Evolutionary conservation across 2,329 filamentous ascomycete genomes (phyloP).

Genomic region (Diaporthe eres): DNA sequence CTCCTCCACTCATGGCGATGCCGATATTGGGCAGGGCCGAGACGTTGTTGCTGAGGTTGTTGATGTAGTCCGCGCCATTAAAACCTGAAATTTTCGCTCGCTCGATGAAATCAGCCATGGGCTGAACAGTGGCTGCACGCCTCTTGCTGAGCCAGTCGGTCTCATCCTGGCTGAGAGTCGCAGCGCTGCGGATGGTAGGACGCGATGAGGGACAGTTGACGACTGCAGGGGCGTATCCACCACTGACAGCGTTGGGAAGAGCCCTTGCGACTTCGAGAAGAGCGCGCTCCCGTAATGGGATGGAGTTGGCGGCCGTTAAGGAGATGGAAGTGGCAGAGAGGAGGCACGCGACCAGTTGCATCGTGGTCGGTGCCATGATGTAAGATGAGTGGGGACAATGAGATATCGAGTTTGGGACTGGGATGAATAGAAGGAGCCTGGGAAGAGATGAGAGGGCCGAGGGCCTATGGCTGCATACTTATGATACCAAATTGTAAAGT

Average conservation of each 20-base stretch:
- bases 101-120: slow-evolving; percentile 81
- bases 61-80: slow-evolving; percentile 81
- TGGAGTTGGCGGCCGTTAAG: slow-evolving; percentile 20
- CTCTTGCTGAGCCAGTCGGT: slow-evolving; percentile 80
- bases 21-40: slow-evolving; percentile 71
- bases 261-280: slow-evolving; percentile 48
- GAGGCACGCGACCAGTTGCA: slow-evolving; percentile 25
- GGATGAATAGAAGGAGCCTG: not conserved
- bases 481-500: not conserved
- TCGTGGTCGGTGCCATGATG: slow-evolving; percentile 29
- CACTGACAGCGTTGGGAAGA: slow-evolving; percentile 55
- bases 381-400: slow-evolving; percentile 17
- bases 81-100: slow-evolving; percentile 83
- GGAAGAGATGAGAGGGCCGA: not conserved
- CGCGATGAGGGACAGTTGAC: slow-evolving; percentile 79
- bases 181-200: slow-evolving; percentile 77
- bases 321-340: slow-evolving; percentile 10
- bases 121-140: slow-evolving; percentile 78
- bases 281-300: slow-evolving; percentile 18
- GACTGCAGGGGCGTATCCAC: slow-evolving; percentile 79
- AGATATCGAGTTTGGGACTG: not conserved
- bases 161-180: slow-evolving; percentile 77
- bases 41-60: slow-evolving; percentile 73
- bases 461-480: slow-evolving; percentile 26
- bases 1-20: slow-evolving; percentile 85